Conservation (phyloP, 371 early-diverging fungal genomes). For the Choanephora cucurbitarum region DNA sequence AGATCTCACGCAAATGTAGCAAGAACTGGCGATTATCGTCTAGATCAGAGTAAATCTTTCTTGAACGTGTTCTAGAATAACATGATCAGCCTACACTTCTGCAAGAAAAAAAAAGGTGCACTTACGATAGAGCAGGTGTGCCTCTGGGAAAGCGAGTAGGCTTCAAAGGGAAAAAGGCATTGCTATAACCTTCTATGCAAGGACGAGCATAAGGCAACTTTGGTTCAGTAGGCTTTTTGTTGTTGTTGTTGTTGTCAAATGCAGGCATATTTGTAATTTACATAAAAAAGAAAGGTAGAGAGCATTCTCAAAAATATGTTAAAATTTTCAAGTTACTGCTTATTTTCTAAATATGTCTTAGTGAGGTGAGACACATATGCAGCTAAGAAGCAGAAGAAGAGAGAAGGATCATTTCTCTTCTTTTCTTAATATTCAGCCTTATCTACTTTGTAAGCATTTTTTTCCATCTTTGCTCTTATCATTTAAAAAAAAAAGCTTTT, state of each 20-base stretch:
- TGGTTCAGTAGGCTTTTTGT: background rate
- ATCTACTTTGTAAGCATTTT: no score
- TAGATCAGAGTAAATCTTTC: slow-evolving; percentile 11
- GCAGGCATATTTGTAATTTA: background rate
- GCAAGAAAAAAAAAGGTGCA: background rate
- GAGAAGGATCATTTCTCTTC: no score
- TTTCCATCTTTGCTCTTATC: no score
- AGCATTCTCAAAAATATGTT: no score
- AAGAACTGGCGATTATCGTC: slow-evolving; percentile 12
- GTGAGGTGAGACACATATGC: no score
- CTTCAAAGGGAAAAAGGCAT: slow-evolving; percentile 8
- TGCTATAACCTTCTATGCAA: background rate
- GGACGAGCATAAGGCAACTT: background rate
- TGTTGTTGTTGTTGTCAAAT: background rate
- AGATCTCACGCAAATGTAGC: slow-evolving; percentile 4
- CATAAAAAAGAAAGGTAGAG: no score
- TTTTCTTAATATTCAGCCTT: no score
- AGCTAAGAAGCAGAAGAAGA: no score
- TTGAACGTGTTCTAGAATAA: slow-evolving; percentile 12
- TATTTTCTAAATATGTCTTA: no score
- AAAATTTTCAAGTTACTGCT: no score
- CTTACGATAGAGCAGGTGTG: slow-evolving; percentile 10
- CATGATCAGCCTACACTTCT: background rate
- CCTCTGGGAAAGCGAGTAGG: slow-evolving; percentile 11
- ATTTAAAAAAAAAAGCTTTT: background rate